phyloP scores from a whole-genome alignment of 768 basidiomycete genomes.

The Nevesoporus exiguus region DNA sequence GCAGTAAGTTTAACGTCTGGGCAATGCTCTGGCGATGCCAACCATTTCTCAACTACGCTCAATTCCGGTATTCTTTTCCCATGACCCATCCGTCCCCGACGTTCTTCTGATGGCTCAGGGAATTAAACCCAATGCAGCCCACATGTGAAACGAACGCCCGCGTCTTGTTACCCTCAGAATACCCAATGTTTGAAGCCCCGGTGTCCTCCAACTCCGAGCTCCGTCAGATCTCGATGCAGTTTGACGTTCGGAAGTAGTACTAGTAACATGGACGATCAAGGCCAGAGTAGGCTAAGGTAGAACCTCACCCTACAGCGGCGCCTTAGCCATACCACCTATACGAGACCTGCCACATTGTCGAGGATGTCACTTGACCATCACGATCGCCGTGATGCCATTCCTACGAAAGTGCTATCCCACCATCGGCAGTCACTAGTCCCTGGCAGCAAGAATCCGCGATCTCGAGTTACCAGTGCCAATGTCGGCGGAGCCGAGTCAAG shows the following conservation, averaged over 20 bases:
- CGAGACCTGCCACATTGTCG: background rate
- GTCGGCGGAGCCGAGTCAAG: too few relatives aligned
- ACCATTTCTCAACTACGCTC: constrained; percentile 14
- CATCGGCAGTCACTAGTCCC: too few relatives aligned
- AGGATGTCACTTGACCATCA: background rate
- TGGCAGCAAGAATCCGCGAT: too few relatives aligned
- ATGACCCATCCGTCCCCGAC: background rate
- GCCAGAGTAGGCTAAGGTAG: constrained; percentile 3
- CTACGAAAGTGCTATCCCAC: too few relatives aligned
- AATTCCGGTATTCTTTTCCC: constrained; percentile 24
- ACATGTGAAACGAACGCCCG: background rate
- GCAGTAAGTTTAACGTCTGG: too few relatives aligned
- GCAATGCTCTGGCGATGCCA: constrained; percentile 18
- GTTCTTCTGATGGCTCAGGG: too few relatives aligned
- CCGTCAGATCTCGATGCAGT: background rate
- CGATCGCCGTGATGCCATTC: background rate
- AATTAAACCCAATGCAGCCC: background rate
- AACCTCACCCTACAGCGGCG: background rate
- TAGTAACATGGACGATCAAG: background rate
- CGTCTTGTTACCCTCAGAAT: background rate
- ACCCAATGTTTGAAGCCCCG: too few relatives aligned
- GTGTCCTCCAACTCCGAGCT: too few relatives aligned
- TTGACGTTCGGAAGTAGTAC: background rate
- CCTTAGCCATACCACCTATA: background rate
- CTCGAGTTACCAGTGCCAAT: too few relatives aligned